Base-by-base conservation (phyloP, 164 flowering plant genomes). In the Stephania japonica region DNA sequence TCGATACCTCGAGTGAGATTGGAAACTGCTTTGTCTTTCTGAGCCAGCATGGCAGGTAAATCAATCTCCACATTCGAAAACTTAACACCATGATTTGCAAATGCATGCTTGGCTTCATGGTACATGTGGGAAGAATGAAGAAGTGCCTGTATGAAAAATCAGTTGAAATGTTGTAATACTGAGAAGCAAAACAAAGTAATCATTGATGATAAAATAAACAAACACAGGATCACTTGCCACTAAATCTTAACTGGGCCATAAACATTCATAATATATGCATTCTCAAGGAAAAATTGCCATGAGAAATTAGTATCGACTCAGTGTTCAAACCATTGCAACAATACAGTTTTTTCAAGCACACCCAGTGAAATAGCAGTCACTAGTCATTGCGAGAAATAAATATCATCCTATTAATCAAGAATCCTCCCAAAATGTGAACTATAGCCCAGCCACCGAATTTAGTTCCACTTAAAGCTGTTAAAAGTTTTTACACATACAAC, bases 71-170 rank as follows among this genome's bases (percentile, higher is more conserved):
- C 87, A 21, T 87, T 77, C 7, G 90, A 64, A 64, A 90, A 70
- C 84, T 91, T 93, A 76, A 93, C 94, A 41, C 98, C 98, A 77
- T 93, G 98, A 72, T 66, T 75, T 49, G 94, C 86, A 75, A 93
- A 93, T 24, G 90, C 72, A 82, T 91, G 95, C 75, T 78, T 79
- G 49, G 98, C 98, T 83, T 91, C 97, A 79, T 93, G 96, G 78
- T 84, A 93, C 98, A 93, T 91, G 83, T 93, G 98, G 56, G 97
- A 91, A 59, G 98, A 93, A 75, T 93, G 97, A 70, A 93, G 94
- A 72, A 91, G 90, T 21, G 98, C 98, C 98, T 75, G 61, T 5
- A 32, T 26, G 63, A 7, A 65, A 66, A 18, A 73, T 65, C 68
- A 64, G 50, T 16, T 65, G 47, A 44, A 18, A 56, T 19, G 53